phyloP scores from a whole-genome alignment of 768 basidiomycete species.

The Podaxis pistillaris region DNA sequence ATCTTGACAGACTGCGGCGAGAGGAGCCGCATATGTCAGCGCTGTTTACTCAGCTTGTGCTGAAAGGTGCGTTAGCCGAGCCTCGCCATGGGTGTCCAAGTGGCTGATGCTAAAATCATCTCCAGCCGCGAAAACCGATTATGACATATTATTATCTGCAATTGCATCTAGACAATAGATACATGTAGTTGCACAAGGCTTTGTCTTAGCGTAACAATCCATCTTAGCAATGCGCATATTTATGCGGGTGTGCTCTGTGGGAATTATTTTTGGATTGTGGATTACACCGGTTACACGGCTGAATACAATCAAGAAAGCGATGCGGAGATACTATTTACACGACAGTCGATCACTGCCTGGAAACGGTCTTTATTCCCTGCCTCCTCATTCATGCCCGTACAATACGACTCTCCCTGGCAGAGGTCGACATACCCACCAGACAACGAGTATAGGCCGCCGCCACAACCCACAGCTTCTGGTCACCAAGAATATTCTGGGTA shows the following conservation, averaged over 20 bases:
- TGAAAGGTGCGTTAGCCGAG: conserved; percentile 57
- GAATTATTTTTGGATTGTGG: neutral
- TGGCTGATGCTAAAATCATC: conserved; percentile 19
- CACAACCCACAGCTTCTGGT: neutral
- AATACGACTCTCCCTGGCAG: neutral
- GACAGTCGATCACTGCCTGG: conserved; percentile 9
- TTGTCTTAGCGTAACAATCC: neutral
- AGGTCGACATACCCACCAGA: neutral
- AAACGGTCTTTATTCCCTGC: neutral
- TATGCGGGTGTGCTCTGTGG: too few relatives aligned
- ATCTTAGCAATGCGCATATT: too few relatives aligned
- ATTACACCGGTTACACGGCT: neutral
- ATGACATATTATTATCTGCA: conserved; percentile 59
- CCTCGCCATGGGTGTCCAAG: neutral
- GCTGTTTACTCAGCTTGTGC: conserved; percentile 61
- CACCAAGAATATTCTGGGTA: neutral
- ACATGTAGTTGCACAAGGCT: neutral
- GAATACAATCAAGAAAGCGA: neutral
- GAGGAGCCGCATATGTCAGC: conserved; percentile 69
- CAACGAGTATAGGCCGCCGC: neutral
- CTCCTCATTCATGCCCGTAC: neutral
- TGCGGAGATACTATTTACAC: conserved; percentile 7
- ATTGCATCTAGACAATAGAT: conserved; percentile 31
- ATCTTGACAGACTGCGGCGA: conserved; percentile 59
- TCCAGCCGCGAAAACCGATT: conserved; percentile 64